Evolutionary conservation across 345 rosid genomes (phyloP), one percentile per base, ranked within the genome.

Genomic region (Murraya paniculata): DNA sequence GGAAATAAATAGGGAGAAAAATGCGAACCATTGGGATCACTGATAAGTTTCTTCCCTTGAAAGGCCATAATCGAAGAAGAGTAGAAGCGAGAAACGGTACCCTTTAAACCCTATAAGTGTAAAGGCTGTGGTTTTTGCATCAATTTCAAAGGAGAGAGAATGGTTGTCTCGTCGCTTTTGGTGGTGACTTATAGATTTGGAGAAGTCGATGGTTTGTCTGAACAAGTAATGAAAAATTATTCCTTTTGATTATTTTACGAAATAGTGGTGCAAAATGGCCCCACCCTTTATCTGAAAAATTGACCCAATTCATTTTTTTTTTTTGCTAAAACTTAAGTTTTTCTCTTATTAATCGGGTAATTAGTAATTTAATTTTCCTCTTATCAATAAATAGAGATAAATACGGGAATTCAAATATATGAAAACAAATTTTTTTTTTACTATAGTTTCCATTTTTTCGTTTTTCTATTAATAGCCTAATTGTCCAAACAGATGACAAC

Each of bases 41-140:
- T 90, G 91, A 95, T 90, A 88, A 95, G 93, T 83, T 93, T 95
- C 91, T 95, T 95, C 41, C 88, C 97, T 75, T 84, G 90, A 71
- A 64, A 90, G 72, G 93, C 96, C 99, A 96, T 95, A 33, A 75
- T 65, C 79, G 61, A 84, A 74, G 45, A 72, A 56, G 72, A 78
- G 33, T 53, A 28, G 21, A 22, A 39, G 6, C 25, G 4, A n/a
- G 21, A 68, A 36, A 62, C 25, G 62, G 33, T 50, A 13, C 45
- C 69, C 50, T 64, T 21, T 64, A 50, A 75, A 50, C 70, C 71
- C 78, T 75, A 30, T 61, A 6, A 22, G 58, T 14, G 36, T 25
- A 69, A 9, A 10, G 16, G 71, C 24, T 21, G 48, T 48, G 78
- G 78, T 48, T 75, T 75, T 75, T 48, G 71, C 62, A 75, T 64